These are phyloP conservation scores for Macroventuria anomochaeta DNA, from an alignment of 2,329 filamentous ascomycete species.

Conservation along the genomic window DNA sequence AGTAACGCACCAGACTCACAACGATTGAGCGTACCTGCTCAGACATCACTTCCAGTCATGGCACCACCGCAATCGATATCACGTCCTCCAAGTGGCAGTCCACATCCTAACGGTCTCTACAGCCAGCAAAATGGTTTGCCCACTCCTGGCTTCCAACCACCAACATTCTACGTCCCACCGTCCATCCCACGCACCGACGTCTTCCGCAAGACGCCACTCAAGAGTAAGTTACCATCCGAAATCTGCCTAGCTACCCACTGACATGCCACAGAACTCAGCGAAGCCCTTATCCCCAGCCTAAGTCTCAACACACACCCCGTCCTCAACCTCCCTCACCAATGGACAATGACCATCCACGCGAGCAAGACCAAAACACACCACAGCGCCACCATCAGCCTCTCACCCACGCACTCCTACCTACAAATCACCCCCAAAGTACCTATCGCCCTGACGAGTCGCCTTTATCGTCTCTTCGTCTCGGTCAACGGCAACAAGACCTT, in stretches of 20 bases:
- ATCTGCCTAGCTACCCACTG: slow-evolving; percentile 18
- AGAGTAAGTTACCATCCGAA: slow-evolving; percentile 52
- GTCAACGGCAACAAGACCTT: slow-evolving; percentile 70
- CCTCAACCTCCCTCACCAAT: slow-evolving; percentile 66
- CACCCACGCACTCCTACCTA: slow-evolving; percentile 70
- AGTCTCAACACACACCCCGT: slow-evolving; percentile 72
- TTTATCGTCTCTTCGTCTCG: slow-evolving; percentile 78
- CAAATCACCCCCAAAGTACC: slow-evolving; percentile 73
- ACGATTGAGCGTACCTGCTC: slow-evolving; percentile 37
- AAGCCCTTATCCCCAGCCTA: slow-evolving; percentile 72
- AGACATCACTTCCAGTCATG: slow-evolving; percentile 47
- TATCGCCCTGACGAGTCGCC: slow-evolving; percentile 67
- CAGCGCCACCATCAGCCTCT: slow-evolving; percentile 73
- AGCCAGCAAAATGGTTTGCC: slow-evolving; percentile 35
- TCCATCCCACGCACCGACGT: slow-evolving; percentile 39
- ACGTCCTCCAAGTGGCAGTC: slow-evolving; percentile 51
- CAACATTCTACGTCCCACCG: slow-evolving; percentile 40
- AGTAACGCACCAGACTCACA: slow-evolving; percentile 46
- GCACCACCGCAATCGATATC: slow-evolving; percentile 48
- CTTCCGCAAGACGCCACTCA: slow-evolving; percentile 46
- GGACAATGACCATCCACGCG: slow-evolving; percentile 69
- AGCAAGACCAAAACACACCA: slow-evolving; percentile 71
- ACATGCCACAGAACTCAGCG: slow-evolving; percentile 43
- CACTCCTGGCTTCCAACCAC: slow-evolving; percentile 40
- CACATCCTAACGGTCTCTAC: slow-evolving; percentile 46